Conservation (phyloP, 768 basidiomycete species). For the Russula lepida region DNA sequence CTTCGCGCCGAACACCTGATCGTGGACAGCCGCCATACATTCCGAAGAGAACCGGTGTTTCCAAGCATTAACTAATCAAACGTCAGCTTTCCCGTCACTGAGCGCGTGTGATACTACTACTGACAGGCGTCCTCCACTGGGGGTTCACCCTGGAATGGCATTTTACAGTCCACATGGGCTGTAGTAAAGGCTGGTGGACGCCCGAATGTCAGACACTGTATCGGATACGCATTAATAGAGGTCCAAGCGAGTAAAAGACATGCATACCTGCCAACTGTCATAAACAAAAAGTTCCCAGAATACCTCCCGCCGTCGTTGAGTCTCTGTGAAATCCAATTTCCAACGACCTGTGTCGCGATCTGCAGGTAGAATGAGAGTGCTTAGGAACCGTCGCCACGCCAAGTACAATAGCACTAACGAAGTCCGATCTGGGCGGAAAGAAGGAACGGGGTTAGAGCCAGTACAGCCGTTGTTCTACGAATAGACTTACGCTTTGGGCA, state of each 20-base stretch:
- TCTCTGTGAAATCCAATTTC: constrained; percentile 49
- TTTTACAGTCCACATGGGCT: constrained; percentile 21
- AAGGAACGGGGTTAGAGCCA: constrained; percentile 12
- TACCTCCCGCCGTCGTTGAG: constrained; percentile 47
- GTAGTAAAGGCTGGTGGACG: constrained; percentile 57
- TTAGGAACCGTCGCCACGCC: neutral
- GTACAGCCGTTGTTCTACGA: constrained; percentile 5
- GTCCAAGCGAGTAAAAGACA: neutral
- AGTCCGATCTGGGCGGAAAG: constrained; percentile 46
- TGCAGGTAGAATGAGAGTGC: constrained; percentile 23
- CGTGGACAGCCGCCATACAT: constrained; percentile 56
- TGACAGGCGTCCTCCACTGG: constrained; percentile 43
- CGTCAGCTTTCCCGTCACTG: neutral
- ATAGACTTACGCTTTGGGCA: constrained; percentile 48
- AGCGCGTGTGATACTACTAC: constrained; percentile 47
- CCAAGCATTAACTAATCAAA: constrained; percentile 48
- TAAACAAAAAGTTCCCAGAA: constrained; percentile 60
- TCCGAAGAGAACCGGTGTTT: constrained; percentile 58
- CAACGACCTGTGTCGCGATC: constrained; percentile 64
- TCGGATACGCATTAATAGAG: neutral
- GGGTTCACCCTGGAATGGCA: constrained; percentile 37
- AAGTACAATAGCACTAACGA: constrained; percentile 38
- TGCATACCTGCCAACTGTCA: constrained; percentile 57
- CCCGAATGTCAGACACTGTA: constrained; percentile 60
- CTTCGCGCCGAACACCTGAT: constrained; percentile 58